phyloP scores from a whole-genome alignment of 2,329 filamentous ascomycete genomes.

The Pseudogymnoascus sp. region DNA sequence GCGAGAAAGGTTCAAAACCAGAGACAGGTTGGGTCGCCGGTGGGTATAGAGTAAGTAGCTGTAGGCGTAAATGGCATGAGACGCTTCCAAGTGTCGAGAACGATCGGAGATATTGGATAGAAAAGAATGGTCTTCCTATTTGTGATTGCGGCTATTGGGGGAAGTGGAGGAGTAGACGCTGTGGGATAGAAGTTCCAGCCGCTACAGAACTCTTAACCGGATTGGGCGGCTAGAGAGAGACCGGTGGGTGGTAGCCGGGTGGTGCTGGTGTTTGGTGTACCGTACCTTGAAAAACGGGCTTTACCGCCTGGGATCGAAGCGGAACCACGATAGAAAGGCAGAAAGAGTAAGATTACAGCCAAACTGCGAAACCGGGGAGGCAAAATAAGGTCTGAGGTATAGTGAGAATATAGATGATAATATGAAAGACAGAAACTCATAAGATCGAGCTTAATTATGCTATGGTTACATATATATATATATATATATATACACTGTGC shows the following conservation, averaged over 20 bases:
- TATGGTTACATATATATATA: background rate
- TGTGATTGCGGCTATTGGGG: background rate
- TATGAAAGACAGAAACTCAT: background rate
- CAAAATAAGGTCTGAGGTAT: background rate
- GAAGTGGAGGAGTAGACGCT: background rate
- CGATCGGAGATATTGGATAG: background rate
- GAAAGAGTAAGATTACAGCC: background rate
- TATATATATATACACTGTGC: background rate
- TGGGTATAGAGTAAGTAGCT: background rate
- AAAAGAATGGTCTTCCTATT: background rate
- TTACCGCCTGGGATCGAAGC: background rate
- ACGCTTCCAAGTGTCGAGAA: background rate
- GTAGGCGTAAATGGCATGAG: background rate
- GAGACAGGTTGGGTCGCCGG: background rate
- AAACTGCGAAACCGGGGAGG: background rate
- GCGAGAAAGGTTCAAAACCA: background rate
- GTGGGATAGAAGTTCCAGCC: constrained; percentile 1
- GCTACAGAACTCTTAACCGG: background rate
- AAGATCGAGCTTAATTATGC: background rate
- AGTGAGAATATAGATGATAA: background rate
- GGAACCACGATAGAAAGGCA: background rate
- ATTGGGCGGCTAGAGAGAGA: constrained; percentile 10
- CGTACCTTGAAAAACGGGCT: constrained; percentile 1
- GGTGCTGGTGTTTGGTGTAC: background rate
- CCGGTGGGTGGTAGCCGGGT: background rate